phyloP scores from a whole-genome alignment of 1,284 basidiomycete species.

The Heliocybe sulcata region DNA sequence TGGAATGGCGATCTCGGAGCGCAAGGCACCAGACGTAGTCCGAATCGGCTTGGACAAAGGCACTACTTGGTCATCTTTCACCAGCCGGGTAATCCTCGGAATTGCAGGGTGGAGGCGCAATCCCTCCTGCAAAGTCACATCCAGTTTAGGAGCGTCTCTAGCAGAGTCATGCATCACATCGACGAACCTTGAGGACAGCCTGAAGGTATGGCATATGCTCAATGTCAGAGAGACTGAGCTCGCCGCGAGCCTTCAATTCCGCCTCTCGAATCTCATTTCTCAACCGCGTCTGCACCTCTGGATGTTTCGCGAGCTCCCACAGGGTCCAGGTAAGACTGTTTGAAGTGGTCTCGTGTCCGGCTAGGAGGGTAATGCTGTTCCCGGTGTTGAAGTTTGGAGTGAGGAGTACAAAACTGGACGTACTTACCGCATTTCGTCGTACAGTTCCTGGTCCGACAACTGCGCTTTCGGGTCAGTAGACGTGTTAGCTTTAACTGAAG shows the following conservation, averaged over 20 bases:
- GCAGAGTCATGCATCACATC: background rate
- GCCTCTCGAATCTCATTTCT: slow-evolving; percentile 29
- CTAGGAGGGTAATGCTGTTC: slow-evolving; percentile 27
- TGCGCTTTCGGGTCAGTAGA: slow-evolving; percentile 33
- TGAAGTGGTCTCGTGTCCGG: slow-evolving; percentile 49
- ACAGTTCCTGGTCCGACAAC: slow-evolving; percentile 42
- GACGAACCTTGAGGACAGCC: slow-evolving; percentile 42
- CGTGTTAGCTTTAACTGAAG: slow-evolving; percentile 46
- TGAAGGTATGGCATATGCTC: slow-evolving; percentile 44
- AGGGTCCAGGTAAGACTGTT: slow-evolving; percentile 13
- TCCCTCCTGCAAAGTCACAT: background rate
- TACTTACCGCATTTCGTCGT: slow-evolving; percentile 45
- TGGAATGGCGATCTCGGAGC: background rate
- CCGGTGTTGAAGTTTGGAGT: background rate
- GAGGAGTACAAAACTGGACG: slow-evolving; percentile 6
- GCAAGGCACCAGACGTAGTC: background rate
- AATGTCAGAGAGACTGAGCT: slow-evolving; percentile 36
- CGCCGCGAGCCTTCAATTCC: slow-evolving; percentile 25
- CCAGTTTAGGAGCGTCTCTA: background rate
- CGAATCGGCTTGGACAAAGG: background rate
- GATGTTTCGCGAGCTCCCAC: background rate
- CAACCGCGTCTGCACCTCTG: background rate
- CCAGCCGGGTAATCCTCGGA: background rate
- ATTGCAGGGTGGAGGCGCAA: background rate
- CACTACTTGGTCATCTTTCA: background rate